Evolutionary conservation across 129 eudicot species (phyloP).

Genomic region (Scalesia atractyloides): DNA sequence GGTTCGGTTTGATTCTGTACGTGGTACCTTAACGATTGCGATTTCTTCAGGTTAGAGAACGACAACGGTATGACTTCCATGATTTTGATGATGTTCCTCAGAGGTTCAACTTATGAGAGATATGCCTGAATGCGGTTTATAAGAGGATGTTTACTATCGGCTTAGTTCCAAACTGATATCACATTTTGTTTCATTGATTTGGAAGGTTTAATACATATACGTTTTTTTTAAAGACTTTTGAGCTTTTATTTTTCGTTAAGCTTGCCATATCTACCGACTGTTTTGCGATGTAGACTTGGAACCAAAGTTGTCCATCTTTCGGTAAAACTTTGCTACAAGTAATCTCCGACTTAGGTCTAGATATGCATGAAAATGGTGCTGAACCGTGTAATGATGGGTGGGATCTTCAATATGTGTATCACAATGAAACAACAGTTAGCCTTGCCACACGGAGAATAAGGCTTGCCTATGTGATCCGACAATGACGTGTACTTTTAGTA

Average conservation of each 20-base stretch:
- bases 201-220: background rate
- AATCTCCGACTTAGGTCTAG: no score
- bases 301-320: background rate
- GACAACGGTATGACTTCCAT: slow-evolving; percentile 79
- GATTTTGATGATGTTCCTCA: slow-evolving; percentile 77
- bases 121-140: background rate
- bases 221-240: background rate
- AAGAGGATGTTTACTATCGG: slow-evolving; percentile 10
- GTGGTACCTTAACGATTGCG: background rate
- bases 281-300: background rate
- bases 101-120: slow-evolving; percentile 67
- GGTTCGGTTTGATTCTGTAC: no score
- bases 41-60: slow-evolving; percentile 69
- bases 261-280: background rate
- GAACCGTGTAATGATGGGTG: no score
- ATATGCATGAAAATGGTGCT: no score
- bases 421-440: no score
- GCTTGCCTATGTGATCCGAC: no score
- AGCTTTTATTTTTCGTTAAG: background rate
- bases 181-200: slow-evolving; percentile 12
- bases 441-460: no score
- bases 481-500: no score
- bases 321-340: background rate
- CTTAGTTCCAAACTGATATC: slow-evolving; percentile 14
- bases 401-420: no score